Evolutionary conservation across 306 rosid species (phyloP).

Genomic region (Cicer arietinum): DNA sequence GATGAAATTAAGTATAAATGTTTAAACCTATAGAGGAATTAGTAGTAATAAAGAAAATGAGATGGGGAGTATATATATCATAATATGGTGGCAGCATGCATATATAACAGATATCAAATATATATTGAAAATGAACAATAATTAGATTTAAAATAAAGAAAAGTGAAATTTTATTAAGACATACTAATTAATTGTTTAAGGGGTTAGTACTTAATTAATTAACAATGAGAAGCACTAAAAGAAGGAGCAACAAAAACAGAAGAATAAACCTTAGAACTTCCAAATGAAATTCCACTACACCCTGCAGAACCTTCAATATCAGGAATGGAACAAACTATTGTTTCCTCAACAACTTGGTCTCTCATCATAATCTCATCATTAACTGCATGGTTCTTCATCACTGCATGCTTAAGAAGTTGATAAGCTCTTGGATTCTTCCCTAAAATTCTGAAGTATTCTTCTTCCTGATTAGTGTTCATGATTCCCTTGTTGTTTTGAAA

Average conservation of each 20-base stretch:
- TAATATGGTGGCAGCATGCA: constrained; percentile 39
- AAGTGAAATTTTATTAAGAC: constrained; percentile 24
- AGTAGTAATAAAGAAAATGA: background rate
- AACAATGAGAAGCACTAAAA: constrained; percentile 58
- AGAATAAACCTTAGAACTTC: constrained; percentile 85
- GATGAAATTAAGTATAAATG: background rate
- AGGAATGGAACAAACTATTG: constrained; percentile 62
- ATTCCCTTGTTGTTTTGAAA: constrained; percentile 51
- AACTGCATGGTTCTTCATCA: constrained; percentile 63
- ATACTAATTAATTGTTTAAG: constrained; percentile 7
- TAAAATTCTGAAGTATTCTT: constrained; percentile 45
- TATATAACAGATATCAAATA: constrained; percentile 32
- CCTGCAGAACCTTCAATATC: constrained; percentile 41
- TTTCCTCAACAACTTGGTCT: constrained; percentile 62
- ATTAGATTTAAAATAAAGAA: constrained; percentile 14
- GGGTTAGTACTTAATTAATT: constrained; percentile 15
- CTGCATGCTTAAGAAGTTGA: constrained; percentile 70
- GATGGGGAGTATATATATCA: constrained; percentile 26
- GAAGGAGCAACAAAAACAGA: constrained; percentile 96
- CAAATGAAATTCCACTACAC: constrained; percentile 55
- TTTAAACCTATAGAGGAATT: background rate
- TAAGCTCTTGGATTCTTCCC: constrained; percentile 75
- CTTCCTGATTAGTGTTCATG: constrained; percentile 47
- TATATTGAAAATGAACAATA: constrained; percentile 3
- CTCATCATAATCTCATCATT: constrained; percentile 27